These are phyloP conservation scores for Aspergillus jensenii DNA, from an alignment of 2,329 filamentous ascomycete genomes.

Conservation along the genomic window DNA sequence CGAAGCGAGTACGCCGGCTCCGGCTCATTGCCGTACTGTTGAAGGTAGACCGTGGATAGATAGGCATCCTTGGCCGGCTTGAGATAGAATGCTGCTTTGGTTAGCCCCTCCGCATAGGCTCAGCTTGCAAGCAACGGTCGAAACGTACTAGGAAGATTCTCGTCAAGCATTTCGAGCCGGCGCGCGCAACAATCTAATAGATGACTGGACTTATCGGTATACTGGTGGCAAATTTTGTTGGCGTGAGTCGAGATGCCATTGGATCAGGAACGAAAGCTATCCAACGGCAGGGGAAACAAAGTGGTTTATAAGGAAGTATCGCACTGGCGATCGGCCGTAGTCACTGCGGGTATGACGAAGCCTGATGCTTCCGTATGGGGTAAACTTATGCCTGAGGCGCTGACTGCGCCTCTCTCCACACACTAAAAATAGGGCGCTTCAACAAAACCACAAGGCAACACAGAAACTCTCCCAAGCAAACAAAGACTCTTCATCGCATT, in stretches of 20 bases:
- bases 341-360: constrained; percentile 3
- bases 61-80: constrained; percentile 51
- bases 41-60: constrained; percentile 43
- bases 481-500: neutral
- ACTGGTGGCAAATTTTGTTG: neutral
- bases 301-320: constrained; percentile 6
- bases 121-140: neutral
- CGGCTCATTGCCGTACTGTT: constrained; percentile 77
- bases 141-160: constrained; percentile 74
- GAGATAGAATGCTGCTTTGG: constrained; percentile 56
- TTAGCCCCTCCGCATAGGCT: constrained; percentile 14
- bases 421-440: constrained; percentile 9
- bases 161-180: constrained; percentile 71
- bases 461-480: constrained; percentile 1
- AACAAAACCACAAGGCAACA: constrained; percentile 5
- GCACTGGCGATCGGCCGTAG: neutral
- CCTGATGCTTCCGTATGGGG: neutral
- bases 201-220: neutral
- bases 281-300: neutral
- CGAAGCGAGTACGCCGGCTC: constrained; percentile 77
- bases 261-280: constrained; percentile 3
- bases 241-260: constrained; percentile 11
- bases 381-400: constrained; percentile 2
- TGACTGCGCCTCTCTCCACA: neutral
- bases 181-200: neutral